Base-by-base conservation (phyloP, 1,284 basidiomycete species). In the Naganishia albida region DNA sequence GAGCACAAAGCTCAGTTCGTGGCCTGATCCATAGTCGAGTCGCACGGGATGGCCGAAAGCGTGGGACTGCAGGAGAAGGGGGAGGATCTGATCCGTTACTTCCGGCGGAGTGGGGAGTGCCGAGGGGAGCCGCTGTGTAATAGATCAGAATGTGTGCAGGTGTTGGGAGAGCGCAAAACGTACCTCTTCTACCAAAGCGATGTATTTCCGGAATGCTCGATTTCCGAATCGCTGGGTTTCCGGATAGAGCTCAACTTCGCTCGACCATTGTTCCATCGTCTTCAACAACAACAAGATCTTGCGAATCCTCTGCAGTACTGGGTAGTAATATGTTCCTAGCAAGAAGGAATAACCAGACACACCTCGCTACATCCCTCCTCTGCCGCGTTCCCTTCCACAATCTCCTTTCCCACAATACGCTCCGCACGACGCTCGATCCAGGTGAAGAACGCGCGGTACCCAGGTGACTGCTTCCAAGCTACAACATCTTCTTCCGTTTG, bases 11-110 rank as follows among this genome's bases (percentile, higher is more conserved):
- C 89, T 88, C 0, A 90, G 84, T 80, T 99, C 95, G 75, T 99
- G 95, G 0, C 95, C 95, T 1, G 93, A 93, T 0, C 95, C 96
- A 74, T 98, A 99, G 81, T 99, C 95, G 79, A 99, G 87, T 50
- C 95, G 86, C 3, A 85, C 84, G 70, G 93, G 91, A 13, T 91
- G 94, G 7, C 95, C 95, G 75, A 98, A 98, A 0, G 92, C 87
- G 18, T 73, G 70, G 6, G 77, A 77, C 18, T 77, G 60, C 53
- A 78, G 18, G 2, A 78, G 66, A 0, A 80, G 73, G 0, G 87
- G 86, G 38, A 90, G 73, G 52, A 99, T 79, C 73, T 76, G 62
- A 12, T 77, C 75, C 7, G 84, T 82, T 7, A 82, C 74, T 2
- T 78, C 63, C 3, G 84, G 83, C 0, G 87, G 80, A 13, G 74